Conservation (phyloP, 2,329 filamentous ascomycete genomes). For the Verticillium tricorpus region DNA sequence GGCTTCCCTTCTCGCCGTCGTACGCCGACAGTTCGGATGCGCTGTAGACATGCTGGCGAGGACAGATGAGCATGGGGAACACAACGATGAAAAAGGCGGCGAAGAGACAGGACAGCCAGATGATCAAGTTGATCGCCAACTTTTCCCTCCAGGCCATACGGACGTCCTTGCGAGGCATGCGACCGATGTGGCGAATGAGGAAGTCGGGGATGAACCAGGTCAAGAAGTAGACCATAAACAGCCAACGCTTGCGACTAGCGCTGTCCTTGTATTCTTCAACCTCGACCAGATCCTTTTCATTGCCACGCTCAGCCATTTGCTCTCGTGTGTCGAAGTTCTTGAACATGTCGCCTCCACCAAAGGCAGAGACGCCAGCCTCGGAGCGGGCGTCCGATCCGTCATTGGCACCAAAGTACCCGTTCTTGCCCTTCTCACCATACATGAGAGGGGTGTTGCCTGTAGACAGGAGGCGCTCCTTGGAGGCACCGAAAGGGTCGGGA, state of each 20-base stretch:
- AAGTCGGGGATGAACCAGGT: slow-evolving; percentile 90
- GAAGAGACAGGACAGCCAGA: slow-evolving; percentile 78
- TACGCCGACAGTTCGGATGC: slow-evolving; percentile 67
- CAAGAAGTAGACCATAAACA: slow-evolving; percentile 75
- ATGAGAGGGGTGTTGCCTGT: slow-evolving; percentile 51
- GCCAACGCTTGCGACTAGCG: slow-evolving; percentile 82
- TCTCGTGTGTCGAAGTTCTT: slow-evolving; percentile 90
- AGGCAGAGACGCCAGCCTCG: slow-evolving; percentile 86
- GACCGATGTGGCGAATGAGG: slow-evolving; percentile 67
- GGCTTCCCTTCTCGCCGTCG: slow-evolving; percentile 63
- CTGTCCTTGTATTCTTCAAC: slow-evolving; percentile 81
- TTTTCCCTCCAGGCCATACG: slow-evolving; percentile 95
- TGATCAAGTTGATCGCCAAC: slow-evolving; percentile 94
- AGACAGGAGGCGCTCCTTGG: slow-evolving; percentile 56
- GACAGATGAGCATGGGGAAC: slow-evolving; percentile 86
- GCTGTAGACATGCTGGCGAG: slow-evolving; percentile 84
- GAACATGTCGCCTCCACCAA: slow-evolving; percentile 95
- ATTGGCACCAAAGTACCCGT: slow-evolving; percentile 72
- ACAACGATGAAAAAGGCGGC: slow-evolving; percentile 86
- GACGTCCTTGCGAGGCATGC: slow-evolving; percentile 89
- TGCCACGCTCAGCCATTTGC: slow-evolving; percentile 92
- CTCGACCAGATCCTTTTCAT: slow-evolving; percentile 84
- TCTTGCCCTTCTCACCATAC: slow-evolving; percentile 71
- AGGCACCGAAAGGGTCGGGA: slow-evolving; percentile 55
- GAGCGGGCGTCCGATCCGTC: slow-evolving; percentile 80